These are phyloP conservation scores for Globisporangium nodosum DNA, from an alignment of 352 stramenopile genomes.

Conservation along the genomic window DNA sequence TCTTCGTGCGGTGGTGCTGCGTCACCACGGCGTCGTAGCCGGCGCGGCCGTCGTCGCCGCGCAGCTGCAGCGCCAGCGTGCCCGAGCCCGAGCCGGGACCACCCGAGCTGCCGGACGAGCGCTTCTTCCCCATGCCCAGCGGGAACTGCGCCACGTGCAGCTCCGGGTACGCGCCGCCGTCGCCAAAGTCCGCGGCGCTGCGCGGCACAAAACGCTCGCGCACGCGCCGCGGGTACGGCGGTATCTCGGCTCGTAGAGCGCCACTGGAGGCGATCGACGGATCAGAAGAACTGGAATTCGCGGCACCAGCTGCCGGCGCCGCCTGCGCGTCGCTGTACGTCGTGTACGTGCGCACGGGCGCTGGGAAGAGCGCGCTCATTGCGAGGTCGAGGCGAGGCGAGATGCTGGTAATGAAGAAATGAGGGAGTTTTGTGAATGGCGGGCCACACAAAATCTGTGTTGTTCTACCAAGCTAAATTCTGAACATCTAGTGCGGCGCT, in stretches of 20 bases:
- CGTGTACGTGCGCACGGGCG: constrained; percentile 66
- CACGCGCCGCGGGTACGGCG: constrained; percentile 55
- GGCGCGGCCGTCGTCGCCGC: constrained; percentile 83
- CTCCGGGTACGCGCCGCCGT: constrained; percentile 98
- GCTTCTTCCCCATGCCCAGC: constrained; percentile 92
- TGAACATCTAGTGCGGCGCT: too few species aligned
- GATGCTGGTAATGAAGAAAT: constrained; percentile 2
- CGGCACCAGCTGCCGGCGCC: not conserved
- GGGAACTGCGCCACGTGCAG: constrained; percentile 98
- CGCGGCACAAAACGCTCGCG: constrained; percentile 51
- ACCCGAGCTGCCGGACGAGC: constrained; percentile 13
- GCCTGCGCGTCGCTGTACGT: constrained; percentile 33
- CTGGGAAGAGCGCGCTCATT: constrained; percentile 75
- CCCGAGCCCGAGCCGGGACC: not conserved
- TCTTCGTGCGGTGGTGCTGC: constrained; percentile 93
- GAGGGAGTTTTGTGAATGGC: not conserved
- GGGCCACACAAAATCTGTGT: too few species aligned
- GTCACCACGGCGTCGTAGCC: constrained; percentile 97
- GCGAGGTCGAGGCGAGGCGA: not conserved
- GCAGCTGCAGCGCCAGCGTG: constrained; percentile 91
- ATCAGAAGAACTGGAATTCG: constrained; percentile 2
- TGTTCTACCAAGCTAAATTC: too few species aligned
- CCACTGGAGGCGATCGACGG: not conserved
- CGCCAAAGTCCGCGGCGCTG: constrained; percentile 89
- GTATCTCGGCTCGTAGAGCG: constrained; percentile 14